Evolutionary conservation across 108 stramenopile genomes (phyloP).

Genomic region (Pseudonitzschia multistriata): DNA sequence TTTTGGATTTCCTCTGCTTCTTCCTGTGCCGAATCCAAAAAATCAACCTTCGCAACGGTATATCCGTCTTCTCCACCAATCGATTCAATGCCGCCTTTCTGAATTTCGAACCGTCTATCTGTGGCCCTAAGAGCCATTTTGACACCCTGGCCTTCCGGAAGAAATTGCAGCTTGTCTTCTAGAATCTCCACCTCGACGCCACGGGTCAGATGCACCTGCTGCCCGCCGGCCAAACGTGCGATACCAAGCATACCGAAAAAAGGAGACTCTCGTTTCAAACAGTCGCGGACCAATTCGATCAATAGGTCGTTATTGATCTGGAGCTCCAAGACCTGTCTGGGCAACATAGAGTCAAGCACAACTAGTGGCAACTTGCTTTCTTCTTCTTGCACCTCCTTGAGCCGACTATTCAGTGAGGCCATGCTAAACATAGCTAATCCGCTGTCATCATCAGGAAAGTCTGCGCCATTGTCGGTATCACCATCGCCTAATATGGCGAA

Average conservation of each 20-base stretch:
- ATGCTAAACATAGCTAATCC: conserved; percentile 19
- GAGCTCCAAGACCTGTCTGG: conserved; percentile 62
- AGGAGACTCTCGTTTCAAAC: conserved; percentile 48
- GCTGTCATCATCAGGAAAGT: neutral
- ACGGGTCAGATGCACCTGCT: conserved; percentile 42
- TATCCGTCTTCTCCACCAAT: conserved; percentile 42
- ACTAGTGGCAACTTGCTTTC: conserved; percentile 54
- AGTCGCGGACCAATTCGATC: conserved; percentile 50
- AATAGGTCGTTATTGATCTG: conserved; percentile 56
- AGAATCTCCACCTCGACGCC: conserved; percentile 68
- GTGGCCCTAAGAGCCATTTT: conserved; percentile 39
- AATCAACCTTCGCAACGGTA: conserved; percentile 59
- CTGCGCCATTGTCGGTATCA: neutral
- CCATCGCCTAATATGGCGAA: neutral
- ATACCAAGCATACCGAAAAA: conserved; percentile 67
- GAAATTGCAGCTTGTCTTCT: conserved; percentile 31
- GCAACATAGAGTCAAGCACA: conserved; percentile 70
- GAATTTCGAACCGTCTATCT: conserved; percentile 48
- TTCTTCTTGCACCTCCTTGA: conserved; percentile 38
- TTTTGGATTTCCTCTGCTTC: conserved; percentile 41
- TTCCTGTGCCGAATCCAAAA: conserved; percentile 46
- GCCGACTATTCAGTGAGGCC: conserved; percentile 44
- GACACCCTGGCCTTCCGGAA: conserved; percentile 35
- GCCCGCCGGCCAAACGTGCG: conserved; percentile 39
- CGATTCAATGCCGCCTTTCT: conserved; percentile 47